A percentile compares a stretch with the other conserved stretches of the same genome.
phyloP scores from a whole-genome alignment of 2,329 filamentous ascomycete species.

The Mollisia scopiformis region DNA sequence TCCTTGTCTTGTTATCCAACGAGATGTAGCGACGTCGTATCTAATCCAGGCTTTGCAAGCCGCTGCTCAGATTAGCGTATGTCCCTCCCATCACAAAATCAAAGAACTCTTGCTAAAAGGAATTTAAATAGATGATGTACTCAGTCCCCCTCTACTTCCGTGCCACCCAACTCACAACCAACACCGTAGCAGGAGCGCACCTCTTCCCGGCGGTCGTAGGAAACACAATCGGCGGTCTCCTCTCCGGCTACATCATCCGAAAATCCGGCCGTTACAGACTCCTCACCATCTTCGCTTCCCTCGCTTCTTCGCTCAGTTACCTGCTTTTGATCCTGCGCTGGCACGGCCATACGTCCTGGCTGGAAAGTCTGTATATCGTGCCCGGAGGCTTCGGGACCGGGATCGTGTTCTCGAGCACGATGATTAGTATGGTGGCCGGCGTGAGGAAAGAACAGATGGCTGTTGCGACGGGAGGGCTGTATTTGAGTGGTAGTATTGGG shows the following conservation, averaged over 20 bases:
- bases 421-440: slow-evolving; percentile 51
- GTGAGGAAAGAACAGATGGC: slow-evolving; percentile 49
- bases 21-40: slow-evolving; percentile 56
- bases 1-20: slow-evolving; percentile 52
- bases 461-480: slow-evolving; percentile 51
- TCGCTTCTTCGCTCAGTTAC: slow-evolving; percentile 54
- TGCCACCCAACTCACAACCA: slow-evolving; percentile 59
- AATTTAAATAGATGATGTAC: slow-evolving; percentile 57
- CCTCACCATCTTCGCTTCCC: slow-evolving; percentile 52
- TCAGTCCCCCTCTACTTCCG: slow-evolving; percentile 72
- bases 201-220: slow-evolving; percentile 69
- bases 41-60: slow-evolving; percentile 55
- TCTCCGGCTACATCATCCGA: slow-evolving; percentile 48
- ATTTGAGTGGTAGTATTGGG: slow-evolving; percentile 39
- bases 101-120: background rate
- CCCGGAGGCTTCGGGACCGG: slow-evolving; percentile 57
- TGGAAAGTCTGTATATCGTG: slow-evolving; percentile 62
- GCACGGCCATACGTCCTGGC: slow-evolving; percentile 59
- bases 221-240: slow-evolving; percentile 65
- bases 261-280: slow-evolving; percentile 63
- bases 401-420: slow-evolving; percentile 47
- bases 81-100: slow-evolving; percentile 22
- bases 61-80: slow-evolving; percentile 59
- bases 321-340: slow-evolving; percentile 57
- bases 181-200: slow-evolving; percentile 60